These are phyloP conservation scores for Rubia tinctorum DNA, from an alignment of 305 asterid species.

Conservation along the genomic window DNA sequence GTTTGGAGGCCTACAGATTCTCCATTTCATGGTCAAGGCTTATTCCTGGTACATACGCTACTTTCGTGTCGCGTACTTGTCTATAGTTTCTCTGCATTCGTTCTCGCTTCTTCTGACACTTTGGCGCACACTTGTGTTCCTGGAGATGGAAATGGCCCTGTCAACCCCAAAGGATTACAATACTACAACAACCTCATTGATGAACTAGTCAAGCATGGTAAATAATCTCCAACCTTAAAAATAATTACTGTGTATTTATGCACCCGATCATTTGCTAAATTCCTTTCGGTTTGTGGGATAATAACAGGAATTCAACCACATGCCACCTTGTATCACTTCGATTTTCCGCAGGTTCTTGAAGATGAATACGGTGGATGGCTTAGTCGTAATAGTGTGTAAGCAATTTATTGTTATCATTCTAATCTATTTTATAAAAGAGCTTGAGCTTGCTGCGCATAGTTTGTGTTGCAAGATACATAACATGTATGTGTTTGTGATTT, in stretches of 20 bases:
- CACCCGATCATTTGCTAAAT: neutral
- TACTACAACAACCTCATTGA: slow-evolving; percentile 56
- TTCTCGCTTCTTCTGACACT: neutral
- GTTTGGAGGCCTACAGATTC: slow-evolving; percentile 35
- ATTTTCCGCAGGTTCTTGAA: slow-evolving; percentile 54
- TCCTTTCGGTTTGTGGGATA: neutral
- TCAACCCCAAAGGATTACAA: slow-evolving; percentile 44
- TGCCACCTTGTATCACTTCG: slow-evolving; percentile 40
- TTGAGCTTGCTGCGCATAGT: too few relatives aligned
- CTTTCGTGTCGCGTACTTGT: neutral
- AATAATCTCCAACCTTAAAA: neutral
- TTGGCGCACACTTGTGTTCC: slow-evolving; percentile 5
- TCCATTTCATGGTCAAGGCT: slow-evolving; percentile 43
- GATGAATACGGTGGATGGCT: slow-evolving; percentile 62
- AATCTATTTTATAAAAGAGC: too few relatives aligned
- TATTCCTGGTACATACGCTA: slow-evolving; percentile 44
- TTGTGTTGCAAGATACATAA: neutral
- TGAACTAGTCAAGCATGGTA: slow-evolving; percentile 50
- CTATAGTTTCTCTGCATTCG: neutral
- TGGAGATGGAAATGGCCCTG: slow-evolving; percentile 32
- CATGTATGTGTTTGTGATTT: neutral
- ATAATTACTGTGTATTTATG: neutral
- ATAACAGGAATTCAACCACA: slow-evolving; percentile 55
- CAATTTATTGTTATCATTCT: neutral
- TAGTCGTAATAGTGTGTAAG: slow-evolving; percentile 38